phyloP scores from a whole-genome alignment of 2,329 filamentous ascomycete genomes.

The Penicillium sp. region DNA sequence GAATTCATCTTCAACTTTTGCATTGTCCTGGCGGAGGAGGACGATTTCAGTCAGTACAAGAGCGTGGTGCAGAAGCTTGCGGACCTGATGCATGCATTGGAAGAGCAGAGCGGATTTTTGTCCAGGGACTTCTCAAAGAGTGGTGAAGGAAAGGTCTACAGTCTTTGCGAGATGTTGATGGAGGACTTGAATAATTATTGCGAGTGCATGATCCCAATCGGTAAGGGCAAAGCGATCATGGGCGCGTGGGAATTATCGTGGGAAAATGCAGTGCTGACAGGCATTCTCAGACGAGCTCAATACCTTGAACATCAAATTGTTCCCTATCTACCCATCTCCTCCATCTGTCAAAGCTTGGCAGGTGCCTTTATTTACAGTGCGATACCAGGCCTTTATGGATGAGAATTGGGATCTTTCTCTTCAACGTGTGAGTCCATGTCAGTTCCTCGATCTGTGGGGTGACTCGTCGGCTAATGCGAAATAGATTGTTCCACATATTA shows the following conservation, averaged over 20 bases:
- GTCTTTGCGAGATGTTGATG: slow-evolving; percentile 75
- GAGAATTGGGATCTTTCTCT: slow-evolving; percentile 52
- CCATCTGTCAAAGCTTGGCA: slow-evolving; percentile 79
- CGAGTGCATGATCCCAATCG: slow-evolving; percentile 97
- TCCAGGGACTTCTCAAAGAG: slow-evolving; percentile 41
- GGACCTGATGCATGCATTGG: slow-evolving; percentile 77
- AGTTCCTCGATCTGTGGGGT: not conserved
- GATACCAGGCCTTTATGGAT: slow-evolving; percentile 48
- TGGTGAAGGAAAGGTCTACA: slow-evolving; percentile 52
- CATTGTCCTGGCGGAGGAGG: slow-evolving; percentile 65
- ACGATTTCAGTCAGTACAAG: slow-evolving; percentile 72
- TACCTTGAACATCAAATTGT: slow-evolving; percentile 93
- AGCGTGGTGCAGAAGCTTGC: slow-evolving; percentile 81
- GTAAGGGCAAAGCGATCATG: slow-evolving; percentile 44
- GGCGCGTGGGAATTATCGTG: not conserved
- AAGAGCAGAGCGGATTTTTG: slow-evolving; percentile 83
- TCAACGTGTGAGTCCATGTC: slow-evolving; percentile 37
- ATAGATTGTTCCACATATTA: slow-evolving; percentile 74
- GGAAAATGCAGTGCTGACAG: slow-evolving; percentile 8
- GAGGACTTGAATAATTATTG: slow-evolving; percentile 96
- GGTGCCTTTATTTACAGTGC: slow-evolving; percentile 70
- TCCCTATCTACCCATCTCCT: slow-evolving; percentile 72
- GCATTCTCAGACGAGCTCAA: slow-evolving; percentile 69
- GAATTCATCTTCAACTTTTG: slow-evolving; percentile 99
- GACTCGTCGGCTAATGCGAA: not conserved